Base-by-base conservation (phyloP, 495 filamentous ascomycete species). In the Staphylotrichum tortipilum region DNA sequence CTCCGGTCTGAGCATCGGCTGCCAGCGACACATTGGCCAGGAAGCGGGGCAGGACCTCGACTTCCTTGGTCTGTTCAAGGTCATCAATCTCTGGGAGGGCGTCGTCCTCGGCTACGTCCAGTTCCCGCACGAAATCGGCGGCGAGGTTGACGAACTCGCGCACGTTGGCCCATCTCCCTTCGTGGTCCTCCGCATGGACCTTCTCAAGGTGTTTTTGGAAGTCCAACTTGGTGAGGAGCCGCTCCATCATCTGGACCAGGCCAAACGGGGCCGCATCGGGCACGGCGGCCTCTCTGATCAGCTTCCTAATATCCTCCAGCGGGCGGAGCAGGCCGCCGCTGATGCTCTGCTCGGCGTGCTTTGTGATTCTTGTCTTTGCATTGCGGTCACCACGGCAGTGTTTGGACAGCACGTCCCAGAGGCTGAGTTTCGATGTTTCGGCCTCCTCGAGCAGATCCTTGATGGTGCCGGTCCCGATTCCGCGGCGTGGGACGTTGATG, bases 11-110 rank as follows among this genome's bases (percentile, higher is more conserved):
- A 0, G 84, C 75, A 57, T 95, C 90, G 0, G 85, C 82, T 2
- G 89, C 85, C 21, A 99, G 68, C 1, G 90, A 82, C 4, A 96
- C 82, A 63, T 97, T 99, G 11, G 88, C 85, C 30, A 99, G 73
- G 53, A 97, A 97, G 4, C 75, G 79, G 0, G 88, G 82, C 10
- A 99, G 69, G 3, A 78, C 68, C 47, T 88, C 85, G 35, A 81
- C 78, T 3, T 83, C 76, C 47, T 78, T 68, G n/a, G 75, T 65
- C 59, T 95, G 88, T 33, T 81, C 70, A 3, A 94, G 53, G 1
- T 83, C 87, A 26, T 94, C 83, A 26, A 96, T 82, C 15, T 77
- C 70, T 1, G 92, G 91, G 10, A 96, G 78, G 17, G 69, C 61
- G 12, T 90, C 85, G 19, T 90, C 84, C 22, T 75, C 75, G 8